Evolutionary conservation across 768 basidiomycete genomes (phyloP), one percentile per base, ranked within the genome.

Genomic region (Mycena polygramma): DNA sequence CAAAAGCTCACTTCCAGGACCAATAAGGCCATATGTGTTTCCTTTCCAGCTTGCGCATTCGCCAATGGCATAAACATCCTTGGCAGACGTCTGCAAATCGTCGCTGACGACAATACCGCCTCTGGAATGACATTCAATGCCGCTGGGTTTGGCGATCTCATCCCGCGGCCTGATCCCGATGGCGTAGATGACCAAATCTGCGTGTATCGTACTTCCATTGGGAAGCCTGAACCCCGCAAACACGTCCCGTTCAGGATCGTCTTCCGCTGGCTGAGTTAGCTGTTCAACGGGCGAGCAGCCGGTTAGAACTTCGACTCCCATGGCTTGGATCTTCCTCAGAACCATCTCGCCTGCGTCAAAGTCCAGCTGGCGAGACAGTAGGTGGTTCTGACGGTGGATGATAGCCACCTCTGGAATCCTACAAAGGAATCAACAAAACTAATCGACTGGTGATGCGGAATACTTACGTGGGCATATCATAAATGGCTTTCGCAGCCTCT

Each of bases 81-180:
- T 75, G 1, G 83, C 86, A 13, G 85, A 89, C 1, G 92, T 93
- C 74, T 82, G 77, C 55, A 93, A 79, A 60, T 81, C 79, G 66
- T 92, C 89, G 37, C 86, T 83, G 10, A 93, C 89, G 6, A 85
- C 75, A 70, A 94, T 83, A 0, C 92, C 92, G 8, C 90, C 89
- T 22, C 83, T 82, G 0, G 79, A 58, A 52, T 82, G 77, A 61
- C 86, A 86, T 57, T 82, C 73, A 69, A 94, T 86, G 5, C 90
- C 90, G 2, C 86, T 81, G 2, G 75, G 75, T 30, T 80, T 77
- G 0, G 92, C 91, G 4, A 94, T 79, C 51, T 93, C 90, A 73
- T 93, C 92, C 19, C 92, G 86, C 10, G 93, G 89, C 14, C 81
- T 86, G 74, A 93, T 93, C 1, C 92, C 93, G 41, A 92, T 88